phyloP scores from a whole-genome alignment of 2,329 filamentous ascomycete genomes.

The Apiospora pterosperma region DNA sequence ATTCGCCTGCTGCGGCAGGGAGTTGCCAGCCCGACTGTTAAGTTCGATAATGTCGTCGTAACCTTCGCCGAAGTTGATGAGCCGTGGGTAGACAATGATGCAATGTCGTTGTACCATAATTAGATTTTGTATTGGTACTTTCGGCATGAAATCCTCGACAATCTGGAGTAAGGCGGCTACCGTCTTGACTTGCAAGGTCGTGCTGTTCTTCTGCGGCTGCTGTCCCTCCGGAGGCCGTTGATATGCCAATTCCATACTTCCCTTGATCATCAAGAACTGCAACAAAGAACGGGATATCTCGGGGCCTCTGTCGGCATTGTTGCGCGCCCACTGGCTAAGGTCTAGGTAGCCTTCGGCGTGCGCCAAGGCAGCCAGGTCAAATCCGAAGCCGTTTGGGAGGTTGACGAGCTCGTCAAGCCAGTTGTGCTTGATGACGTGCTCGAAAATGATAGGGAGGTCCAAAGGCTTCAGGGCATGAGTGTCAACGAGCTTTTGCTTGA shows the following conservation, averaged over 20 bases:
- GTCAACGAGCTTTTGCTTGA: slow-evolving; percentile 75
- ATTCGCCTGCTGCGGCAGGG: slow-evolving; percentile 74
- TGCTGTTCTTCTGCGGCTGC: slow-evolving; percentile 55
- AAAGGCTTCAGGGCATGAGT: slow-evolving; percentile 68
- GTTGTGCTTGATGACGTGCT: slow-evolving; percentile 75
- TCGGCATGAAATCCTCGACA: slow-evolving; percentile 65
- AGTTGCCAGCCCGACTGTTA: slow-evolving; percentile 79
- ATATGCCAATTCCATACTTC: slow-evolving; percentile 71
- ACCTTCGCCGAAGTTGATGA: slow-evolving; percentile 95
- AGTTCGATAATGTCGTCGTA: slow-evolving; percentile 87
- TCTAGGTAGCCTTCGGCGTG: slow-evolving; percentile 80
- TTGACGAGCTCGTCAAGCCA: slow-evolving; percentile 83
- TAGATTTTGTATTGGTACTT: slow-evolving; percentile 61
- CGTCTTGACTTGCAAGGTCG: slow-evolving; percentile 79
- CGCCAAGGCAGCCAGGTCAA: slow-evolving; percentile 82
- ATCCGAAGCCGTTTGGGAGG: slow-evolving; percentile 76
- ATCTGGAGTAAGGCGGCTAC: slow-evolving; percentile 78
- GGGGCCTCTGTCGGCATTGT: slow-evolving; percentile 61
- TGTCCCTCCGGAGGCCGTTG: slow-evolving; percentile 67
- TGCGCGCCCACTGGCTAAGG: slow-evolving; percentile 74
- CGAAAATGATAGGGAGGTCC: slow-evolving; percentile 66
- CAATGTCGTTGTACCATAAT: slow-evolving; percentile 81
- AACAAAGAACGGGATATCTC: slow-evolving; percentile 69
- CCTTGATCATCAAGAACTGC: slow-evolving; percentile 82
- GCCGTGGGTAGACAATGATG: slow-evolving; percentile 85